Evolutionary conservation across 805 yeast species (phyloP).

Genomic region (Candida takata): DNA sequence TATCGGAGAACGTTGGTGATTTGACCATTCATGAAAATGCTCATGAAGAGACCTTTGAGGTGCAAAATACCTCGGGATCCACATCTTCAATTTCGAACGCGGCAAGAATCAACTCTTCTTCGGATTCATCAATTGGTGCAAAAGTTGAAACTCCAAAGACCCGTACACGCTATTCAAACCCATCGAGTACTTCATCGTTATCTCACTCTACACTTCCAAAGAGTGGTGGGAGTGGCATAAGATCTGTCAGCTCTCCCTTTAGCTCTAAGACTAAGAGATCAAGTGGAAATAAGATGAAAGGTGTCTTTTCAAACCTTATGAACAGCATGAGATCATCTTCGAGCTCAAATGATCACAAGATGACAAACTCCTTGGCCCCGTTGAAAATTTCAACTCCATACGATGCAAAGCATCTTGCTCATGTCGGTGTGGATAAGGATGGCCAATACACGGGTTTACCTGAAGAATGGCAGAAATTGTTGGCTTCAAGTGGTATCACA

Average conservation of each 20-base stretch:
- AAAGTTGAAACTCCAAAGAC: conserved; percentile 13
- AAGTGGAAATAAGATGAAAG: conserved; percentile 48
- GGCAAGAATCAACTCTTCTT: conserved; percentile 5
- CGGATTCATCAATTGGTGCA: conserved; percentile 7
- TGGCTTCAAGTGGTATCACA: conserved; percentile 82
- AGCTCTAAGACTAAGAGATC: conserved; percentile 25
- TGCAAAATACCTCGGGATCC: conserved; percentile 10
- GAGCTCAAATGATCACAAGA: conserved; percentile 15
- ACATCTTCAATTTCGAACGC: neutral
- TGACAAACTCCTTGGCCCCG: conserved; percentile 10
- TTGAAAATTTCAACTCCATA: conserved; percentile 83
- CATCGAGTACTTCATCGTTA: conserved; percentile 11
- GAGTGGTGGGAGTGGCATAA: conserved; percentile 7
- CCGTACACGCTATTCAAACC: conserved; percentile 12
- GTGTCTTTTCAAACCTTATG: conserved; percentile 46
- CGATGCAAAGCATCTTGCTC: conserved; percentile 84
- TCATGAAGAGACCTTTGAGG: conserved; percentile 5
- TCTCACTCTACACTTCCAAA: conserved; percentile 11
- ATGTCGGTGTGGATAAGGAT: conserved; percentile 81
- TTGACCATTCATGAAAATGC: conserved; percentile 16
- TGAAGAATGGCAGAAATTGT: conserved; percentile 80
- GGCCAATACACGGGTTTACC: conserved; percentile 93
- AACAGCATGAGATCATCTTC: conserved; percentile 40
- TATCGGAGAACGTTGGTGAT: conserved; percentile 21
- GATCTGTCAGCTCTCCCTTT: conserved; percentile 23